A percentile compares a stretch with the other conserved stretches of the same genome.
Evolutionary conservation across 495 filamentous ascomycete species (phyloP).

Genomic region (Aspergillus indologenus): DNA sequence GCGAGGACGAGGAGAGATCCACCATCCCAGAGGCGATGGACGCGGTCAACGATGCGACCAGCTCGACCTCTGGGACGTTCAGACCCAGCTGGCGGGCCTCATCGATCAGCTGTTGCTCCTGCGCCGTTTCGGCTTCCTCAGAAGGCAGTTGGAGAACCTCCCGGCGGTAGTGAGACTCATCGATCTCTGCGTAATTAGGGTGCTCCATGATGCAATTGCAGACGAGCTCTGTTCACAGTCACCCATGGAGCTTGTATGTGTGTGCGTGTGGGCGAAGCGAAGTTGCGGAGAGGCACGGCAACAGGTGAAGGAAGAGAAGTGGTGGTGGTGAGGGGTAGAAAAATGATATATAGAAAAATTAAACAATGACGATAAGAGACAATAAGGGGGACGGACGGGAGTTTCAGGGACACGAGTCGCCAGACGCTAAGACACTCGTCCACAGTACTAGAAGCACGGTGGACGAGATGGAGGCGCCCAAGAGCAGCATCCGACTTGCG

Average conservation of each 20-base stretch:
- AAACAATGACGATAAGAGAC: conserved; percentile 7
- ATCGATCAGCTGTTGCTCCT: conserved; percentile 36
- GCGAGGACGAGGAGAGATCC: conserved; percentile 38
- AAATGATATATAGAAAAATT: conserved; percentile 1
- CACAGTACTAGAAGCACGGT: conserved; percentile 35
- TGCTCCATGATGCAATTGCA: conserved; percentile 23
- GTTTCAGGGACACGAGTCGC: conserved; percentile 14
- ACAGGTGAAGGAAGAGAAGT: background rate
- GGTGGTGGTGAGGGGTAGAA: conserved; percentile 1
- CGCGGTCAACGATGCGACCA: conserved; percentile 40
- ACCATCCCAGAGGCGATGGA: conserved; percentile 38
- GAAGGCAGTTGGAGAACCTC: conserved; percentile 38
- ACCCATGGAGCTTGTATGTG: conserved; percentile 10
- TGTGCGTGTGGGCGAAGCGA: conserved; percentile 2
- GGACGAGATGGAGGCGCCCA: conserved; percentile 34
- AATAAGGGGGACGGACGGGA: background rate
- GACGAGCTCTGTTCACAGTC: conserved; percentile 1
- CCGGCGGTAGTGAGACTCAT: conserved; percentile 39
- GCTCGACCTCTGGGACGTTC: conserved; percentile 36
- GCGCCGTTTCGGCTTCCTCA: conserved; percentile 35
- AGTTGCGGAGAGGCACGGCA: background rate
- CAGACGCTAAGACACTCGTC: conserved; percentile 32
- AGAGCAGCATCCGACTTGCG: conserved; percentile 36
- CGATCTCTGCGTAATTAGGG: conserved; percentile 16
- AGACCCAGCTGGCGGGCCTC: conserved; percentile 42